These are phyloP conservation scores for Annona cherimola DNA, from an alignment of 164 flowering plant species.

Conservation along the genomic window DNA sequence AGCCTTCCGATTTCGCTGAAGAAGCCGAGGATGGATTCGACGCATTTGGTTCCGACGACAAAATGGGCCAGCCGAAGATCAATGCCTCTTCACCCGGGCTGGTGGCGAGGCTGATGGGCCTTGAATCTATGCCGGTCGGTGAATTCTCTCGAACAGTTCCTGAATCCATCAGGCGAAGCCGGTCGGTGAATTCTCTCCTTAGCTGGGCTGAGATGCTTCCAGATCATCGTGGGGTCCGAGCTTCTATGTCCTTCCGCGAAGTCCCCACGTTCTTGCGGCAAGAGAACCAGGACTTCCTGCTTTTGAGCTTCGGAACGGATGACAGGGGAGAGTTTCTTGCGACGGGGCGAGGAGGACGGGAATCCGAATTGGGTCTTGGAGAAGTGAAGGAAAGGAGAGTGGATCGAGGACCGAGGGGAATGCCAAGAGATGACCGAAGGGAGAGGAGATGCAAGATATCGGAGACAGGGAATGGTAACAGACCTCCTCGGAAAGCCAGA, in stretches of 20 bases:
- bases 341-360: conserved; percentile 13
- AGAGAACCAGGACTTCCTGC: conserved; percentile 27
- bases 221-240: conserved; percentile 40
- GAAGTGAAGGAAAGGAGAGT: conserved; percentile 26
- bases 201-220: conserved; percentile 31
- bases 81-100: conserved; percentile 30
- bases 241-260: conserved; percentile 62
- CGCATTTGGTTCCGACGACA: neutral
- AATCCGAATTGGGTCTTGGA: conserved; percentile 23
- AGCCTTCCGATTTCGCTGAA: conserved; percentile 24
- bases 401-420: conserved; percentile 7
- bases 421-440: neutral
- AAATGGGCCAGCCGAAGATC: neutral
- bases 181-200: conserved; percentile 53
- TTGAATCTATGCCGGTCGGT: conserved; percentile 43
- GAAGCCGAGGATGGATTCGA: conserved; percentile 3
- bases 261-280: conserved; percentile 22
- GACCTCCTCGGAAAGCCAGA: neutral
- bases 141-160: neutral
- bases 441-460: neutral
- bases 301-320: conserved; percentile 50
- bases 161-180: conserved; percentile 39
- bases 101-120: conserved; percentile 69
- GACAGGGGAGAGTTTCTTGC: conserved; percentile 17
- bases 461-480: neutral